phyloP scores from a whole-genome alignment of 1,139 yeast species.

The Pneumocystis wakefieldiae region DNA sequence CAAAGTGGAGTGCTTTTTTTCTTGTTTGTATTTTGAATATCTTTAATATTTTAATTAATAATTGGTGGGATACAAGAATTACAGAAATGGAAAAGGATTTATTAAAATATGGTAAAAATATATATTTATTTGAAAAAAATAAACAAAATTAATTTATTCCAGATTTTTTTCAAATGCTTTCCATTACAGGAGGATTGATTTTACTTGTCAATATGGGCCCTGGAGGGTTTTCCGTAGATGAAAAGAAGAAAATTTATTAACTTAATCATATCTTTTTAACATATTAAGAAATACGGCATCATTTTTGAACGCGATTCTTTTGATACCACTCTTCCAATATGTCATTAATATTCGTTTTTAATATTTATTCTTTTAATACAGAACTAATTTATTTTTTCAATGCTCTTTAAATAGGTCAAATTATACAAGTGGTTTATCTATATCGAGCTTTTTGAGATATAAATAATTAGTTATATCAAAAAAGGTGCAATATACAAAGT shows the following conservation, averaged over 20 bases:
- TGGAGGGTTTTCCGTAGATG: slow-evolving; percentile 85
- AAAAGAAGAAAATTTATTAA: slow-evolving; percentile 65
- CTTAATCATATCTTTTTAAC: no score
- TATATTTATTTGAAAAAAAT: no score
- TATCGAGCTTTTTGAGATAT: no score
- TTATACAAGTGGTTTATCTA: no score
- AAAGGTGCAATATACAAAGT: not conserved
- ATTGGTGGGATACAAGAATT: slow-evolving; percentile 56
- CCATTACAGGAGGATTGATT: slow-evolving; percentile 86
- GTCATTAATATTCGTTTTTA: no score
- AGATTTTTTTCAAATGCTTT: slow-evolving; percentile 71
- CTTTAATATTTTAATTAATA: slow-evolving; percentile 69
- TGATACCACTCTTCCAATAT: no score
- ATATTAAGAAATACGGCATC: no score
- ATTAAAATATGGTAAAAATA: slow-evolving; percentile 52
- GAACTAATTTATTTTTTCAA: no score
- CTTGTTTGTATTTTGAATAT: slow-evolving; percentile 58
- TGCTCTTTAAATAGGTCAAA: no score
- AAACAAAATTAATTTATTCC: not conserved
- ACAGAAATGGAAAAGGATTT: slow-evolving; percentile 74
- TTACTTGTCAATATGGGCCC: slow-evolving; percentile 93
- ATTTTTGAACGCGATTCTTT: no score
- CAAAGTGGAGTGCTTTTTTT: slow-evolving; percentile 73
- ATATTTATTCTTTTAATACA: no score
- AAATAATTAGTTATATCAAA: no score